Evolutionary conservation across 768 basidiomycete genomes (phyloP), one percentile per base, ranked within the genome.

Genomic region (Flagelloscypha sp.): DNA sequence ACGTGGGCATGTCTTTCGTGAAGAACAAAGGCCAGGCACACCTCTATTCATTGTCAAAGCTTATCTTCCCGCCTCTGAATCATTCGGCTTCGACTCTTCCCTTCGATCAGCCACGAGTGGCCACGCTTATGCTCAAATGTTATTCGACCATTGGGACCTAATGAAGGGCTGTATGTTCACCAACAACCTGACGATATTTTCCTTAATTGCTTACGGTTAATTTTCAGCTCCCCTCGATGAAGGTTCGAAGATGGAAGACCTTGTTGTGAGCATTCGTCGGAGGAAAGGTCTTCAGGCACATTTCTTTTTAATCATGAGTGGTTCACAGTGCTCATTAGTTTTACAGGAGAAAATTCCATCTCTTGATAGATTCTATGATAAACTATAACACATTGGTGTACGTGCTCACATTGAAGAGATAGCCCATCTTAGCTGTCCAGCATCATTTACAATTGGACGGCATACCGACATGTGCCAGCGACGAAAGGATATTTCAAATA

Each of bases 11-110:
- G 76, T 80, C 46, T 78, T 76, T 70, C 70, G 71, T 28, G 69
- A 77, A 54, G 76, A 79, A 61, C 77, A 79, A 59, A 62, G 77
- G 46, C 49, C 65, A 17, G 77, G 77, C 54, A 80, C 77, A 37
- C 77, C 77, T 40, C 76, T 79, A 74, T 76, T 75, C 74, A 79
- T 72, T 46, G 72, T 80, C 61, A 79, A 77, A 67, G 74, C 74
- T 25, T 72, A 74, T 62, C 62, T 72, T 20, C 71, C 72, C 42
- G 67, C 68, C 56, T 59, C 48, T 51, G 67, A 70, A 54, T 69
- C 67, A 6, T 76, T 76, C 62, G 76, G 77, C 50, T 79, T 79
- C 73, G 78, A 72, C 55, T 74, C 70, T 47, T 74, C 70, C 44
- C 66, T 80, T 31, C 70, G 77, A 44, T 59, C 61, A 43, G 63